A percentile compares a stretch with the other conserved stretches of the same genome.
Evolutionary conservation across 192 early-diverging fungal species (phyloP).

Genomic region (Coemansia sp.): DNA sequence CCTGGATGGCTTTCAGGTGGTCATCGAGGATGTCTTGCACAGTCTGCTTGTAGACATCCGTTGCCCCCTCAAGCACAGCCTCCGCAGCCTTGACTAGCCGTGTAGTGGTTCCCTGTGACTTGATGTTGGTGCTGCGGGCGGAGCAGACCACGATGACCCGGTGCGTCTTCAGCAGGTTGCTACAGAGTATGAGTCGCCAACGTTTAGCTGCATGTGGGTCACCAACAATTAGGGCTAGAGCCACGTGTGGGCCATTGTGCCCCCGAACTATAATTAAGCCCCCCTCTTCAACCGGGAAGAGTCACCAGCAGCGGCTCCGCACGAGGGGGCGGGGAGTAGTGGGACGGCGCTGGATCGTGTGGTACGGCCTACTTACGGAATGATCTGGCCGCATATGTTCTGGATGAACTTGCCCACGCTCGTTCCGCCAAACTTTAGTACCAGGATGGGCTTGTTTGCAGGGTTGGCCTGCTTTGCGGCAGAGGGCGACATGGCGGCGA

Average conservation of each 20-base stretch:
- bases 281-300: no score
- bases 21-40: slow-evolving; percentile 76
- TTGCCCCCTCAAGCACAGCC: slow-evolving; percentile 25
- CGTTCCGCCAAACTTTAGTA: slow-evolving; percentile 97
- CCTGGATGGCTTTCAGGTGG: slow-evolving; percentile 65
- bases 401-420: slow-evolving; percentile 83
- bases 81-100: slow-evolving; percentile 51
- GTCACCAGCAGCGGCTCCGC: no score
- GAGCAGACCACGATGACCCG: slow-evolving; percentile 91
- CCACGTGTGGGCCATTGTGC: no score
- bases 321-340: not conserved
- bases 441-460: slow-evolving; percentile 54
- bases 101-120: slow-evolving; percentile 87
- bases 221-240: no score
- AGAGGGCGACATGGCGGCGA: slow-evolving; percentile 3
- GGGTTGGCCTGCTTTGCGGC: slow-evolving; percentile 18
- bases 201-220: no score
- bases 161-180: slow-evolving; percentile 63
- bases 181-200: no score
- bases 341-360: not conserved
- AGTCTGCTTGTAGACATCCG: slow-evolving; percentile 60
- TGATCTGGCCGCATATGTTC: slow-evolving; percentile 67
- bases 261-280: no score
- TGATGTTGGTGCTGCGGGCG: slow-evolving; percentile 83
- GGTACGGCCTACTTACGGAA: slow-evolving; percentile 60